Percentiles rank a stretch among this genome's conserved stretches.
Conservation (phyloP, 2,329 filamentous ascomycete genomes). For the Grosmannia huntii region DNA sequence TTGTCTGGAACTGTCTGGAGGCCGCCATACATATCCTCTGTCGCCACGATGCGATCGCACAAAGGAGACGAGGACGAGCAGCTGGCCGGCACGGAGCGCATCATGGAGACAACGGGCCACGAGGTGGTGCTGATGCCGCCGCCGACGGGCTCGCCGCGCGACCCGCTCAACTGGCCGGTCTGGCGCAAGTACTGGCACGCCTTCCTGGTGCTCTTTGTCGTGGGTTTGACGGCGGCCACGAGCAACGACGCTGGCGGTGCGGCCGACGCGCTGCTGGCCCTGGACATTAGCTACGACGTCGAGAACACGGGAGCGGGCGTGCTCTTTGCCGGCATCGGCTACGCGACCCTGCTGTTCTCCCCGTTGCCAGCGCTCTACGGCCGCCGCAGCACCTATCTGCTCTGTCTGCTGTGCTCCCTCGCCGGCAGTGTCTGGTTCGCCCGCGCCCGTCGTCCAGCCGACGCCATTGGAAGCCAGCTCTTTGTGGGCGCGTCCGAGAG, state of each 20-base stretch:
- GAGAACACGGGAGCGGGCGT: slow-evolving; percentile 19
- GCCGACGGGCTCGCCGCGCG: background rate
- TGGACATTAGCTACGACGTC: slow-evolving; percentile 13
- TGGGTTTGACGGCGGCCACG: slow-evolving; percentile 7
- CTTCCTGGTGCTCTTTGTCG: slow-evolving; percentile 21
- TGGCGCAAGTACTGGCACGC: slow-evolving; percentile 20
- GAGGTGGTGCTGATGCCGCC: background rate
- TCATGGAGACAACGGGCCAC: background rate
- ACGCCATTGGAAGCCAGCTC: slow-evolving; percentile 4
- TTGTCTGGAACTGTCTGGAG: background rate
- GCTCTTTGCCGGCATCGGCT: slow-evolving; percentile 21
- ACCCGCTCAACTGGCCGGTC: slow-evolving; percentile 17
- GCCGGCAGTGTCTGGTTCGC: background rate
- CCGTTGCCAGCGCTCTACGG: slow-evolving; percentile 19
- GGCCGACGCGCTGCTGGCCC: background rate
- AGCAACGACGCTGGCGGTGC: slow-evolving; percentile 3
- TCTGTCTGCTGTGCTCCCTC: slow-evolving; percentile 37
- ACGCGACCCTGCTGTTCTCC: slow-evolving; percentile 21
- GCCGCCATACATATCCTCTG: too few species aligned
- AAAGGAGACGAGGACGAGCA: background rate
- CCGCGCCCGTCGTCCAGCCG: background rate
- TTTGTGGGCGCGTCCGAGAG: slow-evolving; percentile 4
- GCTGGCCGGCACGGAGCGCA: background rate
- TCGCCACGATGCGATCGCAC: background rate
- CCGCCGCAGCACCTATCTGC: slow-evolving; percentile 39